Conservation (phyloP, 257 asterid genomes). For the Galeopsis tetrahit region DNA sequence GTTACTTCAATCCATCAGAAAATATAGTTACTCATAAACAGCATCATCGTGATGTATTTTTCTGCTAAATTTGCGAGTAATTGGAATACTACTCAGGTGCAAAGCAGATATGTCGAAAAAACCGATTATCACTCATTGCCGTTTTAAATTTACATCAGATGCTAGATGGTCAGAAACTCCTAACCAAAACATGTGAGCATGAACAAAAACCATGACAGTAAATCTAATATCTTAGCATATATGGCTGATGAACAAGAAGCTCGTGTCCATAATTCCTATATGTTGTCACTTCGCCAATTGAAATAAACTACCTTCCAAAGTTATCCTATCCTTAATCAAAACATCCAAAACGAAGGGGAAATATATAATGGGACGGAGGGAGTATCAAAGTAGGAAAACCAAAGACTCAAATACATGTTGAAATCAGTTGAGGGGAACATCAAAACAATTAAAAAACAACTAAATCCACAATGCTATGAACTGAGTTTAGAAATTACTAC, state of each 20-base stretch:
- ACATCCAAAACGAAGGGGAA: no score
- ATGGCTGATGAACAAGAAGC: no score
- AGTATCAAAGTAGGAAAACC: background rate
- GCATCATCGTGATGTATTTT: background rate
- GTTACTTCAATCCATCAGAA: background rate
- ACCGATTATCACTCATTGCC: background rate
- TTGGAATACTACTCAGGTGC: slow-evolving; percentile 9
- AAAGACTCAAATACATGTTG: background rate
- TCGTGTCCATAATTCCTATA: no score
- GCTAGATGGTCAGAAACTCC: background rate
- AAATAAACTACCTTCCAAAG: background rate
- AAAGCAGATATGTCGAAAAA: background rate
- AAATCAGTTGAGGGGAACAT: slow-evolving; percentile 11
- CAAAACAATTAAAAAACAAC: background rate
- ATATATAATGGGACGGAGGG: no score
- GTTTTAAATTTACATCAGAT: background rate
- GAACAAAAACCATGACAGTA: background rate
- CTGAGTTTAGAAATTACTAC: background rate
- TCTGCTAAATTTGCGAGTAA: background rate
- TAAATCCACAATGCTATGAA: background rate
- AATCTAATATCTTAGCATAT: background rate
- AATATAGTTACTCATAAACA: slow-evolving; percentile 16
- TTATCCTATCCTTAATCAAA: background rate
- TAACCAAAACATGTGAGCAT: slow-evolving; percentile 1
- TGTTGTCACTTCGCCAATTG: background rate